Conservation (phyloP, 108 stramenopile species). For the Cyclotella cryptica region DNA sequence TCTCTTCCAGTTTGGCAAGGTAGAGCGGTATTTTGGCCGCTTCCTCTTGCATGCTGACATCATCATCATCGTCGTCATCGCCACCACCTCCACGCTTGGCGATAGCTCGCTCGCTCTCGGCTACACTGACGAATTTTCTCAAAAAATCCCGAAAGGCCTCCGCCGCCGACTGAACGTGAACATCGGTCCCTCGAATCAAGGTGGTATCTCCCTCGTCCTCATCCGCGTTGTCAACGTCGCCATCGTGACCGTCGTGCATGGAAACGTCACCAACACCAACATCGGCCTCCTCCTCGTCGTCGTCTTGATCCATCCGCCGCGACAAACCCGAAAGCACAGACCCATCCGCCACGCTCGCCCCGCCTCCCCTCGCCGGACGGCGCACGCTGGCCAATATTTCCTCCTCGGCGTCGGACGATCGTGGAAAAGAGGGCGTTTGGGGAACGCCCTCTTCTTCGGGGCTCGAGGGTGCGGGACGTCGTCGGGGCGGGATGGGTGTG, state of each 20-base stretch:
- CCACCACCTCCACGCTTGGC: constrained; percentile 19
- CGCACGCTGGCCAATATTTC: constrained; percentile 1
- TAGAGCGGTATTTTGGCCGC: constrained; percentile 37
- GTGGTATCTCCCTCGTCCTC: constrained; percentile 29
- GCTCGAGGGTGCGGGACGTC: not conserved
- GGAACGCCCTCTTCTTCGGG: not conserved
- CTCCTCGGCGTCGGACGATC: not conserved
- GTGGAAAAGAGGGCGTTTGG: not conserved
- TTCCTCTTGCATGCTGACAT: constrained; percentile 33
- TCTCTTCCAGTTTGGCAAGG: constrained; percentile 35
- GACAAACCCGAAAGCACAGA: constrained; percentile 13
- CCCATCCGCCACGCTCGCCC: constrained; percentile 1
- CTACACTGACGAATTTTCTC: constrained; percentile 66
- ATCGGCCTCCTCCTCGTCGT: constrained; percentile 15
- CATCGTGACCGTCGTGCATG: not conserved
- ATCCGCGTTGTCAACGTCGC: constrained; percentile 17
- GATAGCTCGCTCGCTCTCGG: constrained; percentile 45
- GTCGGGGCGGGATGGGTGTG: constrained; percentile 4
- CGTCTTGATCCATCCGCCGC: constrained; percentile 20
- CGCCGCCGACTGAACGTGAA: constrained; percentile 79
- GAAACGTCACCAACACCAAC: not conserved
- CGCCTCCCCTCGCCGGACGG: not conserved
- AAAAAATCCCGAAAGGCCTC: constrained; percentile 82
- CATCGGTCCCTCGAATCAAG: constrained; percentile 81
- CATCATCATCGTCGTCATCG: constrained; percentile 19